These are phyloP conservation scores for Ustilago loliicola DNA, from an alignment of 1,284 basidiomycete species.

Conservation along the genomic window DNA sequence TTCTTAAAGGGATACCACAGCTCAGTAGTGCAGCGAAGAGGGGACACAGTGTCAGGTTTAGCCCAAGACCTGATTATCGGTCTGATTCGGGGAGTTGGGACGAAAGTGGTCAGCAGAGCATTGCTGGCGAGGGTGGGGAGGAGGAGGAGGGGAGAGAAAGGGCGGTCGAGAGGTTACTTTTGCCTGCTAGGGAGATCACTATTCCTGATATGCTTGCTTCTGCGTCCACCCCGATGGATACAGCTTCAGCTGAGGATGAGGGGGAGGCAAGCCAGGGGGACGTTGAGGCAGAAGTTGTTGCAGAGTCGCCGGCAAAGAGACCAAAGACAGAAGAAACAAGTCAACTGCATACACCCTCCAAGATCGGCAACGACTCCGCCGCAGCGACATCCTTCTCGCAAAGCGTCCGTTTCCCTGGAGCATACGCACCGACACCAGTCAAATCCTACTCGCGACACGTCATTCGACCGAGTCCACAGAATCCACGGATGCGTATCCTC, in stretches of 20 bases:
- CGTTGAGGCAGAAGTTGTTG: neutral
- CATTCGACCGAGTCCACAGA: slow-evolving; percentile 36
- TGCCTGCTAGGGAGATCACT: slow-evolving; percentile 23
- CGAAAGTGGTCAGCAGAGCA: slow-evolving; percentile 22
- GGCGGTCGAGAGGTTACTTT: slow-evolving; percentile 18
- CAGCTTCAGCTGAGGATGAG: neutral
- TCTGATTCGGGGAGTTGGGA: slow-evolving; percentile 55
- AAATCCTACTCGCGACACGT: slow-evolving; percentile 40
- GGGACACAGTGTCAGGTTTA: slow-evolving; percentile 47
- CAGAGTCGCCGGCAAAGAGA: slow-evolving; percentile 14
- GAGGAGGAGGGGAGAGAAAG: slow-evolving; percentile 13
- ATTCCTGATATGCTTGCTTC: slow-evolving; percentile 31
- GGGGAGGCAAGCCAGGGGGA: neutral
- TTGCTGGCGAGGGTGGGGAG: neutral
- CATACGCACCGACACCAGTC: slow-evolving; percentile 29
- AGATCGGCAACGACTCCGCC: neutral
- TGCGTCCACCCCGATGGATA: neutral
- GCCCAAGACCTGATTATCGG: slow-evolving; percentile 46
- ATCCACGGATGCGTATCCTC: slow-evolving; percentile 9
- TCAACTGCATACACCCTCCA: slow-evolving; percentile 33
- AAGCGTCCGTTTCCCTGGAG: slow-evolving; percentile 35
- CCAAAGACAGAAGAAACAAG: slow-evolving; percentile 5
- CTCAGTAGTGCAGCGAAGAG: slow-evolving; percentile 14
- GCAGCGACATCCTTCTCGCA: slow-evolving; percentile 29
- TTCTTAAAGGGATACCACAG: slow-evolving; percentile 20